These are phyloP conservation scores for Penicillium brasilianum DNA, from an alignment of 2,329 filamentous ascomycete genomes.

Conservation along the genomic window DNA sequence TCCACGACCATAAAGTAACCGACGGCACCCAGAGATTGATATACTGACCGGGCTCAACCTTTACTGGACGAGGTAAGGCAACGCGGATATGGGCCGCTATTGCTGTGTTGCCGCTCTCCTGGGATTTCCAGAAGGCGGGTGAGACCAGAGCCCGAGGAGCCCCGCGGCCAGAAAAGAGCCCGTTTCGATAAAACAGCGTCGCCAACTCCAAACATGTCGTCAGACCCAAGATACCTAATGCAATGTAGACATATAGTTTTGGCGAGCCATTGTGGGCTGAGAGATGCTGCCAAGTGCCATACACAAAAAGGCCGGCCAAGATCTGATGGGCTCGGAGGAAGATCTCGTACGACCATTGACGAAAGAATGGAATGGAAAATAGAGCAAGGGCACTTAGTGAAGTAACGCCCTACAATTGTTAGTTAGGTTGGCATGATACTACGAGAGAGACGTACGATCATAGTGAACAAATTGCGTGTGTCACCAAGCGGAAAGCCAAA, in stretches of 20 bases:
- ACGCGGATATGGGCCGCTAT: neutral
- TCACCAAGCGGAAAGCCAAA: neutral
- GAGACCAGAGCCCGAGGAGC: neutral
- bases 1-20: neutral
- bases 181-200: neutral
- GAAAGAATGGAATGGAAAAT: neutral
- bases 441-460: neutral
- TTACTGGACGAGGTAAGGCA: neutral
- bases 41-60: neutral
- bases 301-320: neutral
- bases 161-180: neutral
- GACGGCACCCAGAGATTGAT: neutral
- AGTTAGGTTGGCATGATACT: neutral
- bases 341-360: neutral
- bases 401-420: neutral
- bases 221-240: neutral
- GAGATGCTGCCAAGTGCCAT: neutral
- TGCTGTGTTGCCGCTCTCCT: neutral
- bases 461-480: neutral
- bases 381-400: neutral
- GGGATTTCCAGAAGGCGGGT: neutral
- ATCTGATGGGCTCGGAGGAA: neutral
- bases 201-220: neutral
- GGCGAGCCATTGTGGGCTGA: neutral
- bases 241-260: neutral